Conservation (phyloP, 306 rosid genomes). For the Ormosia emarginata region DNA sequence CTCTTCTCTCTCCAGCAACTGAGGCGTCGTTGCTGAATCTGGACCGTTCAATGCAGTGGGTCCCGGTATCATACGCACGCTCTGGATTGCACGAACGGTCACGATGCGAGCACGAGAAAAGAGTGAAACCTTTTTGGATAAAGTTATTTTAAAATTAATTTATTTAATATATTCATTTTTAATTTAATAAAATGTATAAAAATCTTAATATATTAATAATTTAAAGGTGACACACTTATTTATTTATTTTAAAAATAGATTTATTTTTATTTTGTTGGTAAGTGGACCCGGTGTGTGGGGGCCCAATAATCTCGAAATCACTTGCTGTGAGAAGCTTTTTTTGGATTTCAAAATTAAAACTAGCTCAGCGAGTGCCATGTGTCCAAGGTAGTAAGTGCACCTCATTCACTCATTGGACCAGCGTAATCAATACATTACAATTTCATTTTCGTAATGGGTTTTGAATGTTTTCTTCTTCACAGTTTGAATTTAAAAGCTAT, state of each 20-base stretch:
- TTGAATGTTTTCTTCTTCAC: background rate
- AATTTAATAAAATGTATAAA: no score
- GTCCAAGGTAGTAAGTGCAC: background rate
- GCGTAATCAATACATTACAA: background rate
- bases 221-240: no score
- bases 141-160: no score
- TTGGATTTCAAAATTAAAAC: background rate
- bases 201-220: no score
- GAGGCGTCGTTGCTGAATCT: background rate
- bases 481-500: background rate
- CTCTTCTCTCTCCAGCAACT: background rate
- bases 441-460: background rate
- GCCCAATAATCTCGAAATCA: background rate
- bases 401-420: background rate
- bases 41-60: background rate
- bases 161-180: no score
- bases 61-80: background rate
- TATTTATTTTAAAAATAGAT: no score
- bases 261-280: background rate
- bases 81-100: background rate
- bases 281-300: background rate
- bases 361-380: background rate
- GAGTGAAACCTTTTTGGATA: no score
- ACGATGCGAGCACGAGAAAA: background rate
- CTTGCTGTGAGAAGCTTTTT: background rate